Conservation (phyloP, 306 rosid species). For the Urtica urens region DNA sequence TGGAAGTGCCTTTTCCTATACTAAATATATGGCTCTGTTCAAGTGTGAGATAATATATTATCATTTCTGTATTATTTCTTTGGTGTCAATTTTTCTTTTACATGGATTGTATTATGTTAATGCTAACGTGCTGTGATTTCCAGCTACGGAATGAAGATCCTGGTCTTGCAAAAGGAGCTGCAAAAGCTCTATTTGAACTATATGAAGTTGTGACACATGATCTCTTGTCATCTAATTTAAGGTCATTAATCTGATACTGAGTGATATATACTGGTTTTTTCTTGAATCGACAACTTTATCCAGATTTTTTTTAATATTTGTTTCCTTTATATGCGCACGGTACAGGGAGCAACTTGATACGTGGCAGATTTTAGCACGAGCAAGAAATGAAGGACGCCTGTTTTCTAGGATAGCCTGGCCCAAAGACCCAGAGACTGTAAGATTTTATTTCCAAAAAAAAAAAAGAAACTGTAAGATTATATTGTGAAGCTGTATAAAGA, state of each 20-base stretch:
- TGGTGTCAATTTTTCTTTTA: conserved; percentile 5
- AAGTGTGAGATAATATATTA: too few relatives aligned
- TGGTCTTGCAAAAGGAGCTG: conserved; percentile 74
- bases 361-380: conserved; percentile 81
- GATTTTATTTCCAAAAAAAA: conserved; percentile 7
- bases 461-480: too few relatives aligned
- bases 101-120: conserved; percentile 8
- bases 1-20: too few relatives aligned
- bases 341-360: conserved; percentile 87
- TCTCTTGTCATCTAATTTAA: conserved; percentile 59
- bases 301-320: not conserved
- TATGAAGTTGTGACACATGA: conserved; percentile 82
- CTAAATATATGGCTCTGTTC: too few relatives aligned
- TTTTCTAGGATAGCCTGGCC: conserved; percentile 79
- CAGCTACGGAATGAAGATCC: conserved; percentile 70
- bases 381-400: conserved; percentile 71
- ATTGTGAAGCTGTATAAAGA: not conserved
- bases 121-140: conserved; percentile 9
- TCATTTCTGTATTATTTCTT: too few relatives aligned
- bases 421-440: conserved; percentile 75
- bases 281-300: not conserved
- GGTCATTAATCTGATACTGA: conserved; percentile 44
- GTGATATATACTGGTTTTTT: conserved; percentile 3
- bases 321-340: conserved; percentile 14
- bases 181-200: conserved; percentile 57